Evolutionary conservation across 1,139 yeast genomes (phyloP).

Genomic region (Scheffersomyces illinoinensis): DNA sequence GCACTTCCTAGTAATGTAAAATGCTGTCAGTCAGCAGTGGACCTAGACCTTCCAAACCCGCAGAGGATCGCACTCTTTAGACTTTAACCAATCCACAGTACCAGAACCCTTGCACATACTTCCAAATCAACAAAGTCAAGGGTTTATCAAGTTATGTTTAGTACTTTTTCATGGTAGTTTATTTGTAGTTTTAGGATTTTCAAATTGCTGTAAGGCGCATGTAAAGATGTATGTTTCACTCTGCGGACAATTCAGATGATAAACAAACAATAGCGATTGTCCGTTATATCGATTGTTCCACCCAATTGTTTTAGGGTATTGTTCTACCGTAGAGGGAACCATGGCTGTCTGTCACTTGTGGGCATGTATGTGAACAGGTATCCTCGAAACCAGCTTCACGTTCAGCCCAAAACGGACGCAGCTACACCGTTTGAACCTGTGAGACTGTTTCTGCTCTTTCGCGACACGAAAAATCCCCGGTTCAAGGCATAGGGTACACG

Average conservation of each 20-base stretch:
- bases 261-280: background rate
- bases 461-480: background rate
- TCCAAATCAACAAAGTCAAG: background rate
- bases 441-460: background rate
- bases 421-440: background rate
- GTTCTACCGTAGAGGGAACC: background rate
- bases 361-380: background rate
- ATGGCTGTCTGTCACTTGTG: background rate
- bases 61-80: background rate
- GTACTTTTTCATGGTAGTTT: background rate
- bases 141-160: background rate
- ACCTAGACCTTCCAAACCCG: background rate
- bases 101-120: background rate
- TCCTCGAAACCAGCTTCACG: background rate
- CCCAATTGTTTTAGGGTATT: background rate
- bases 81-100: background rate
- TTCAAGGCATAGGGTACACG: background rate
- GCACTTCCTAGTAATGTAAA: background rate
- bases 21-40: background rate
- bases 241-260: background rate
- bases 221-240: background rate
- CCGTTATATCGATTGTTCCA: background rate
- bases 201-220: background rate
- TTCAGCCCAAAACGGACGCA: background rate
- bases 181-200: background rate